These are phyloP conservation scores for Aphanoascus verrucosus DNA, from an alignment of 2,329 filamentous ascomycete genomes.

Conservation along the genomic window DNA sequence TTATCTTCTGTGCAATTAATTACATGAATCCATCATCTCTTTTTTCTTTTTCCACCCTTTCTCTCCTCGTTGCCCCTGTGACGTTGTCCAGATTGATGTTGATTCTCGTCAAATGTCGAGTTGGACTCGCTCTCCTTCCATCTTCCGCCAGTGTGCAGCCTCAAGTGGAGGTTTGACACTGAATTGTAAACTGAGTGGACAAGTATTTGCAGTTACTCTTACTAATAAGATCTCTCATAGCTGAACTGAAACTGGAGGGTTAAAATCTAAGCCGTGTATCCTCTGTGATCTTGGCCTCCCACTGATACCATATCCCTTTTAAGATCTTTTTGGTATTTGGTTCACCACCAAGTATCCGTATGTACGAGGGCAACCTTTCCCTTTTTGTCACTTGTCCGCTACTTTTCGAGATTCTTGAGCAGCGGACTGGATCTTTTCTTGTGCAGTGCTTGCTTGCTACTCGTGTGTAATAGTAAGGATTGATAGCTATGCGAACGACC, in stretches of 20 bases:
- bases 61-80: not conserved
- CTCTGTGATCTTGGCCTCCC: not conserved
- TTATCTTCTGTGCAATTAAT: slow-evolving; percentile 3
- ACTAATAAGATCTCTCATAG: not conserved
- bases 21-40: not conserved
- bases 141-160: not conserved
- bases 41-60: not conserved
- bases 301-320: not conserved
- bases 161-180: not conserved
- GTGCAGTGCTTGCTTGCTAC: too few species aligned
- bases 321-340: not conserved
- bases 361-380: too few species aligned
- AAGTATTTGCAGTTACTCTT: not conserved
- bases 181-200: not conserved
- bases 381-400: too few species aligned
- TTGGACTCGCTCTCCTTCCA: not conserved
- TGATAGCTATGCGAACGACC: too few species aligned
- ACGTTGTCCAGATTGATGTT: not conserved
- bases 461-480: too few species aligned
- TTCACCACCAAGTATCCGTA: too few species aligned
- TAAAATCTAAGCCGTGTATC: not conserved
- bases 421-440: too few species aligned
- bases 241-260: not conserved
- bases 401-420: too few species aligned
- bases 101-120: not conserved